phyloP scores from a whole-genome alignment of 2,329 filamentous ascomycete genomes.

The Penicillium sp. region DNA sequence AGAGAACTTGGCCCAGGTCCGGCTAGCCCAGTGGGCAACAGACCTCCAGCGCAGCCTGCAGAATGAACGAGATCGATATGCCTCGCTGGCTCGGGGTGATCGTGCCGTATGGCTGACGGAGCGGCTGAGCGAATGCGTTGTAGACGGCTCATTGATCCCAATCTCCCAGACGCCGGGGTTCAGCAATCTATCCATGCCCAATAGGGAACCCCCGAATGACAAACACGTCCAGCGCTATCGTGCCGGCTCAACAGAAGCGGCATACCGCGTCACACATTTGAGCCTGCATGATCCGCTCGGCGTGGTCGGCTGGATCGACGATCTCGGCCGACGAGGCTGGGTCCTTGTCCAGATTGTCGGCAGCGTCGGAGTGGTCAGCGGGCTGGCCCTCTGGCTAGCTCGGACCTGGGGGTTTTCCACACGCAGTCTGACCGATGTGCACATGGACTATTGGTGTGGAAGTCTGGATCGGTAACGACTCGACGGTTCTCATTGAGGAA shows the following conservation, averaged over 20 bases:
- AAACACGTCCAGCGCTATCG: conserved; percentile 21
- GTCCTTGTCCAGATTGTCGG: conserved; percentile 67
- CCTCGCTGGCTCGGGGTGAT: conserved; percentile 57
- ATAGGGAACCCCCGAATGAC: conserved; percentile 19
- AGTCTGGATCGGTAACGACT: conserved; percentile 14
- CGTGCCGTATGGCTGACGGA: conserved; percentile 64
- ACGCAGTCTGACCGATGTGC: conserved; percentile 29
- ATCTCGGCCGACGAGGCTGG: conserved; percentile 59
- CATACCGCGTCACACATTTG: conserved; percentile 34
- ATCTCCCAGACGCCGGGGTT: conserved; percentile 39
- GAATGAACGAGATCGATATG: conserved; percentile 65
- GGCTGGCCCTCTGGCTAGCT: conserved; percentile 59
- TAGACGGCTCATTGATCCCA: conserved; percentile 58
- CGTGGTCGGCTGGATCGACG: conserved; percentile 62
- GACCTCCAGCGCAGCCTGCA: conserved; percentile 71
- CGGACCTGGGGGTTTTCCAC: conserved; percentile 38
- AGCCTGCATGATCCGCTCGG: conserved; percentile 72
- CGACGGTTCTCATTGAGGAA: too few relatives aligned
- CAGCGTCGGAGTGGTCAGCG: conserved; percentile 67
- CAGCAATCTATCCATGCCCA: conserved; percentile 21
- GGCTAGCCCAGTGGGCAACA: conserved; percentile 73
- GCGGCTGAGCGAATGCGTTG: conserved; percentile 59
- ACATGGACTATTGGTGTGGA: conserved; percentile 24
- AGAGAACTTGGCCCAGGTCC: conserved; percentile 59
- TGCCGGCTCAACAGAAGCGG: conserved; percentile 22